Percentiles rank a stretch among this genome's conserved stretches.
Evolutionary conservation across 139 green algal species (phyloP).

Genomic region (Picochlorum costavermella): DNA sequence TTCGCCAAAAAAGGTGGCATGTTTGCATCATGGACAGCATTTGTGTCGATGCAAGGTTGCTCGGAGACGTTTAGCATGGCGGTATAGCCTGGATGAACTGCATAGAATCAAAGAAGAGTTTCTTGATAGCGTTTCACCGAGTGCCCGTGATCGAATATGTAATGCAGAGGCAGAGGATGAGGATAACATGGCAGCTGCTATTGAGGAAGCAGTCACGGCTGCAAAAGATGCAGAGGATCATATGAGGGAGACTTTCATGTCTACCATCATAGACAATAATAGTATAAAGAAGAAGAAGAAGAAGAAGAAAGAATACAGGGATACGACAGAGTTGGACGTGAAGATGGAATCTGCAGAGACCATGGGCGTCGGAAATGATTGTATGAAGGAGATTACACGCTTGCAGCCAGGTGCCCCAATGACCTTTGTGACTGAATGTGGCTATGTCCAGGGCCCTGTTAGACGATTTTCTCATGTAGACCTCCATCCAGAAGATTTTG

Average conservation of each 20-base stretch:
- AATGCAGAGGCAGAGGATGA: not conserved
- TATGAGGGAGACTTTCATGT: not conserved
- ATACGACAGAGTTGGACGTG: not conserved
- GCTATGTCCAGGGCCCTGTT: slow-evolving; percentile 7
- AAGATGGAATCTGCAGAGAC: too few species aligned
- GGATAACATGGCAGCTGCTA: slow-evolving; percentile 9
- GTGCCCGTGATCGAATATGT: too few species aligned
- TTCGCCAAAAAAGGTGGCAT: slow-evolving; percentile 40
- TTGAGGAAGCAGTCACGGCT: too few species aligned
- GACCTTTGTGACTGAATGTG: slow-evolving; percentile 4
- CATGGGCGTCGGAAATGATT: not conserved
- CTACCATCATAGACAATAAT: not conserved
- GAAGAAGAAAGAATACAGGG: not conserved
- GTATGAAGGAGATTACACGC: not conserved
- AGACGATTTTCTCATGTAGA: slow-evolving; percentile 4
- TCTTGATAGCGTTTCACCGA: too few species aligned
- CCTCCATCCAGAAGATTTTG: slow-evolving; percentile 8
- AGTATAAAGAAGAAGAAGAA: not conserved
- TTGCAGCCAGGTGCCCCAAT: not conserved
- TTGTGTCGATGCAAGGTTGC: slow-evolving; percentile 62
- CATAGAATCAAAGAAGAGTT: not conserved
- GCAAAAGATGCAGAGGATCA: too few species aligned
- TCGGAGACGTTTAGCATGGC: not conserved
- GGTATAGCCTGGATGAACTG: not conserved
- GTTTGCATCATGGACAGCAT: slow-evolving; percentile 42